Conservation (phyloP, 352 stramenopile species). For the Phytopythium sindhum region DNA sequence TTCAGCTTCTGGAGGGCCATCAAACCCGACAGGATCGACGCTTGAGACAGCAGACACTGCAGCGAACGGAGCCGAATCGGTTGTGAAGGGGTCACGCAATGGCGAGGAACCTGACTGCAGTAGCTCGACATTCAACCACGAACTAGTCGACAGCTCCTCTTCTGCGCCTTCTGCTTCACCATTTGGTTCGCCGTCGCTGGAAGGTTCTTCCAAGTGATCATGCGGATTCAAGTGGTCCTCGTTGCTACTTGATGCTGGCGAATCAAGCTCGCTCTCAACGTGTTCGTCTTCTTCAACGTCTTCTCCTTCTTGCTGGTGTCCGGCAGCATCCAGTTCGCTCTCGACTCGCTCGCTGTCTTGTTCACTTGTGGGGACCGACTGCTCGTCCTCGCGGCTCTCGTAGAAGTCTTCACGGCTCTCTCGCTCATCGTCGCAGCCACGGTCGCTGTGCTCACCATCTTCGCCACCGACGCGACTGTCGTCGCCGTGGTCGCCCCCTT, state of each 20-base stretch:
- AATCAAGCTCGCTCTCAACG: conserved; percentile 3
- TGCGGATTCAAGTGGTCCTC: not conserved
- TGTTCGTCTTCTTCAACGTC: conserved; percentile 5
- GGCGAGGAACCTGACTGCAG: not conserved
- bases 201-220: not conserved
- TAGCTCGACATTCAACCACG: conserved; percentile 5
- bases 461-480: conserved; percentile 1
- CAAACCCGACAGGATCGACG: not conserved
- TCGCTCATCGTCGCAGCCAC: conserved; percentile 12
- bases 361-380: not conserved
- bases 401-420: conserved; percentile 9
- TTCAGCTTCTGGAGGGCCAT: not conserved
- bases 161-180: not conserved
- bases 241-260: not conserved
- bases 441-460: conserved; percentile 11
- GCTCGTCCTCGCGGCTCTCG: not conserved
- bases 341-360: not conserved
- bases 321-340: not conserved
- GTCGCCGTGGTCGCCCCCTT: conserved; percentile 9
- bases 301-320: not conserved
- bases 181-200: not conserved
- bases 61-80: not conserved
- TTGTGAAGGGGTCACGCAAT: not conserved
- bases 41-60: not conserved
- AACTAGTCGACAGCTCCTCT: not conserved